Percentiles rank a stretch among this genome's conserved stretches.
Conservation (phyloP, 78 protist genomes). For the Guillardia theta region DNA sequence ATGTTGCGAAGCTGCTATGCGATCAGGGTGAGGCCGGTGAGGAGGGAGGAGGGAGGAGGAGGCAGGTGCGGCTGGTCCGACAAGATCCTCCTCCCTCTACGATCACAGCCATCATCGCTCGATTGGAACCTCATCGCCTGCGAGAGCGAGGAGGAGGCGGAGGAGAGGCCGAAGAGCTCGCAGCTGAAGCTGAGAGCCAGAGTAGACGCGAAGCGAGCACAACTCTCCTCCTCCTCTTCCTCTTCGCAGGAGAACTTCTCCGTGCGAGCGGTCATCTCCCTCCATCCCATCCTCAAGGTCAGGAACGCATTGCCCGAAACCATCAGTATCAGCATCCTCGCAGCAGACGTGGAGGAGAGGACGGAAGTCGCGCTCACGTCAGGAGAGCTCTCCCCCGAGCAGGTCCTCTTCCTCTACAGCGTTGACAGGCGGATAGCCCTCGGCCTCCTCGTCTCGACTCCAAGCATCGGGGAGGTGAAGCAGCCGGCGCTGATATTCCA, state of each 20-base stretch:
- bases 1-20: neutral
- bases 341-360: neutral
- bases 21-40: neutral
- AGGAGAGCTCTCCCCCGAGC: neutral
- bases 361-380: neutral
- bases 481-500: slow-evolving; percentile 1
- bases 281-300: neutral
- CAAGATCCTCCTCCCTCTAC: neutral
- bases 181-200: neutral
- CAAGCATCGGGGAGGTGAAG: neutral
- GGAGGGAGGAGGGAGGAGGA: neutral
- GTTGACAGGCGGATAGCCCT: neutral
- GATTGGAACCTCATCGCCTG: neutral
- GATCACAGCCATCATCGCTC: neutral
- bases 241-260: too few relatives aligned
- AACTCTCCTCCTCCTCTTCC: too few relatives aligned
- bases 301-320: neutral
- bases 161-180: neutral
- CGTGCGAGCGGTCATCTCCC: neutral
- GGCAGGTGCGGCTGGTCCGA: neutral
- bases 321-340: neutral
- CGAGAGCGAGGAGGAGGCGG: neutral
- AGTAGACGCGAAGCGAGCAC: slow-evolving; percentile 3
- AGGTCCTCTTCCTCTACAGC: neutral
- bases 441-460: neutral